phyloP scores from a whole-genome alignment of 805 yeast species.

The Barnettozyma californica region DNA sequence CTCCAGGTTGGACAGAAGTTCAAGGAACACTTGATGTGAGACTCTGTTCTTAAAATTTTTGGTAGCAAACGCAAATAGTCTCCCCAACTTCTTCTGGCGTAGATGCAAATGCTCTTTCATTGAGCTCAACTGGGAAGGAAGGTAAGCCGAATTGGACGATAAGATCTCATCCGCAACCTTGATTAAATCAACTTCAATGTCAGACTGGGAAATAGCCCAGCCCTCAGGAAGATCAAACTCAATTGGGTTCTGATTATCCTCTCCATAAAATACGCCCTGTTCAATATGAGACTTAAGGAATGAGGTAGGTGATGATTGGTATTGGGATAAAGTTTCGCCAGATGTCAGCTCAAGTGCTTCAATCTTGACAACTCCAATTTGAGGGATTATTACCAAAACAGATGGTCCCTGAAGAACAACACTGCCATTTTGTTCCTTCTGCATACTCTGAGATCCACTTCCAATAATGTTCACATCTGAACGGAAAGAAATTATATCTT shows the following conservation, averaged over 20 bases:
- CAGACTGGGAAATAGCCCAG: slow-evolving; percentile 38
- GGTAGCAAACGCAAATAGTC: slow-evolving; percentile 40
- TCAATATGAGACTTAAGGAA: slow-evolving; percentile 70
- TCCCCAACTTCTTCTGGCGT: slow-evolving; percentile 40
- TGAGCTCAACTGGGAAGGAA: slow-evolving; percentile 49
- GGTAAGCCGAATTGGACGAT: slow-evolving; percentile 47
- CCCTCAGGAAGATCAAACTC: slow-evolving; percentile 41
- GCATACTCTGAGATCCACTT: slow-evolving; percentile 44
- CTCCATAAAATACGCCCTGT: slow-evolving; percentile 72
- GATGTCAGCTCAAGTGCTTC: slow-evolving; percentile 36
- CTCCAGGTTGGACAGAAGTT: slow-evolving; percentile 35
- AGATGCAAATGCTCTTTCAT: slow-evolving; percentile 45
- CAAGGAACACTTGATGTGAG: slow-evolving; percentile 31
- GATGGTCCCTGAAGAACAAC: slow-evolving; percentile 35
- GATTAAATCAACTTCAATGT: slow-evolving; percentile 46
- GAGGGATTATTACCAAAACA: slow-evolving; percentile 42
- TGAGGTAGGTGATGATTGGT: slow-evolving; percentile 18
- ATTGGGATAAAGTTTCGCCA: slow-evolving; percentile 20
- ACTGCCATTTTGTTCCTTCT: slow-evolving; percentile 19
- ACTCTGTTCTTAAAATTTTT: slow-evolving; percentile 39
- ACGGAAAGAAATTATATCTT: slow-evolving; percentile 64
- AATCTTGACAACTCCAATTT: slow-evolving; percentile 57
- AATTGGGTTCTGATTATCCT: slow-evolving; percentile 38
- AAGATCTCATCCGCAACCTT: slow-evolving; percentile 52
- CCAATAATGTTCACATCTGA: slow-evolving; percentile 51